These are phyloP conservation scores for Bodo saltans DNA, from an alignment of 78 protist genomes.

Conservation along the genomic window DNA sequence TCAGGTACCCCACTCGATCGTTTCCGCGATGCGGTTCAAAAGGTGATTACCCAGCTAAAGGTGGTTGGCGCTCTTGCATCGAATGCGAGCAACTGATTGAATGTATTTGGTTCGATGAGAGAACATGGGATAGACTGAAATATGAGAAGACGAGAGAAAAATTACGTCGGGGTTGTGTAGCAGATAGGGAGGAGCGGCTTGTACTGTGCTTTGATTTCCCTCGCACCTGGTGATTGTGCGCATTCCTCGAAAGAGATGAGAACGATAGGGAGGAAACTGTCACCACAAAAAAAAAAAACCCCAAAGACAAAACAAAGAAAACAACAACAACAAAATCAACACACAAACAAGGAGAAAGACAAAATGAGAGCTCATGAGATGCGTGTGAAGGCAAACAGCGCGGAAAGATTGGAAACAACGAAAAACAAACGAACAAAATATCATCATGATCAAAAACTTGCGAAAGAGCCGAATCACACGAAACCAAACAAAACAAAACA, in stretches of 20 bases:
- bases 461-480: too few species aligned
- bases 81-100: neutral
- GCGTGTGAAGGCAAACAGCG: too few species aligned
- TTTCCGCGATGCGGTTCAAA: slow-evolving; percentile 4
- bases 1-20: neutral
- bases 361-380: too few species aligned
- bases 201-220: too few species aligned
- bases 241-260: neutral
- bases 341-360: too few species aligned
- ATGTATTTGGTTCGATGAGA: neutral
- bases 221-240: neutral
- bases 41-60: neutral
- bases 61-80: neutral
- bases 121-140: neutral
- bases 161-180: too few species aligned
- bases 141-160: neutral
- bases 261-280: neutral
- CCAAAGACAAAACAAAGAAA: neutral
- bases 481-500: too few species aligned
- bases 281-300: neutral
- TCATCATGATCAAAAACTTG: too few species aligned
- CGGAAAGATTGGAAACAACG: too few species aligned
- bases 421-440: too few species aligned
- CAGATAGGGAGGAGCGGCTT: too few species aligned
- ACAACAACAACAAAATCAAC: too few species aligned